These are phyloP conservation scores for Hypoxylon rickii DNA, from an alignment of 495 filamentous ascomycete genomes.

Conservation along the genomic window DNA sequence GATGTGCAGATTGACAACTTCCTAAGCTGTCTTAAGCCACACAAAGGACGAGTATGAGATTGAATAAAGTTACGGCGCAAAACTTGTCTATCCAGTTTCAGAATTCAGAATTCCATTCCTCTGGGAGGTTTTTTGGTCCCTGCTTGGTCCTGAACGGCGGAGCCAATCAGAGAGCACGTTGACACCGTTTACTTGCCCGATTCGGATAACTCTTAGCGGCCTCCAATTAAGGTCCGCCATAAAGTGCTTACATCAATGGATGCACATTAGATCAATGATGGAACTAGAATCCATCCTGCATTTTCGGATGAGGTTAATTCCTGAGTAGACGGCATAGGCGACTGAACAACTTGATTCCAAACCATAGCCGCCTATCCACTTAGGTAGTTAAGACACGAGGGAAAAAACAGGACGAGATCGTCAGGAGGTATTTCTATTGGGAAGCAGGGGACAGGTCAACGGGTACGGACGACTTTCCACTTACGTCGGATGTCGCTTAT, in stretches of 20 bases:
- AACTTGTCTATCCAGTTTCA: constrained; percentile 24
- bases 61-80: constrained; percentile 1
- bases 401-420: constrained; percentile 19
- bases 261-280: too few species aligned
- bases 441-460: constrained; percentile 8
- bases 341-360: not conserved
- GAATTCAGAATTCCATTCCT: constrained; percentile 21
- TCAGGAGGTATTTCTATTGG: constrained; percentile 19
- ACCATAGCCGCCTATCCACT: not conserved
- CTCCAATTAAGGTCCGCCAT: constrained; percentile 11
- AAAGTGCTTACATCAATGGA: too few species aligned
- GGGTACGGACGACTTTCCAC: constrained; percentile 11
- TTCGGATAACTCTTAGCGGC: constrained; percentile 10
- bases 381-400: not conserved
- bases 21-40: constrained; percentile 19
- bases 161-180: constrained; percentile 16
- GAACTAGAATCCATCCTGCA: too few species aligned
- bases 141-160: not conserved
- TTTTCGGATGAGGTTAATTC: too few species aligned
- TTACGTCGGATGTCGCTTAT: constrained; percentile 15
- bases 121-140: constrained; percentile 6
- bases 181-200: constrained; percentile 18
- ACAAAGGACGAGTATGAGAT: too few species aligned
- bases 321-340: not conserved
- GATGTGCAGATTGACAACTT: constrained; percentile 9